These are phyloP conservation scores for Massariosphaeria phaeospora DNA, from an alignment of 495 filamentous ascomycete genomes.

Conservation along the genomic window DNA sequence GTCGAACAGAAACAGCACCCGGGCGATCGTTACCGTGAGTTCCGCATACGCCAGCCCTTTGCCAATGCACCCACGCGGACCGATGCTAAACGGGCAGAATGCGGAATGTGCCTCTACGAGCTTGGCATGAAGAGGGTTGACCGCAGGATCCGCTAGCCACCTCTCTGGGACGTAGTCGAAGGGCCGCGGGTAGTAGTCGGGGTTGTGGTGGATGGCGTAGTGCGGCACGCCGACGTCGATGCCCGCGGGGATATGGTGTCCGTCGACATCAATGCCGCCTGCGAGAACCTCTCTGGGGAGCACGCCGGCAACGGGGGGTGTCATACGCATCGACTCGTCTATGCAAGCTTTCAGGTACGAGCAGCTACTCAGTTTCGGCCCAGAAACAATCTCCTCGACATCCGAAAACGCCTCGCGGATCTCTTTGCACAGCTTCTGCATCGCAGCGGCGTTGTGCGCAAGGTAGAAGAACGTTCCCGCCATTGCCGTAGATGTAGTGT, in stretches of 20 bases:
- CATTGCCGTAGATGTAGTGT: conserved; percentile 43
- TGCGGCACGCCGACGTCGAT: conserved; percentile 36
- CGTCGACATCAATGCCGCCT: conserved; percentile 56
- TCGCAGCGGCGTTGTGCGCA: conserved; percentile 45
- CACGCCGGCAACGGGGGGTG: conserved; percentile 57
- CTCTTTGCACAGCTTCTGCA: conserved; percentile 48
- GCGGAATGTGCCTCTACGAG: conserved; percentile 22
- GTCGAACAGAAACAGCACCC: conserved; percentile 31
- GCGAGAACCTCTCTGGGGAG: conserved; percentile 57
- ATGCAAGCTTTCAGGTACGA: conserved; percentile 58
- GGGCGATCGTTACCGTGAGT: conserved; percentile 29
- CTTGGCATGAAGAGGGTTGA: conserved; percentile 10
- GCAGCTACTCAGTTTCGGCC: conserved; percentile 47
- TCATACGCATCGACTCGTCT: conserved; percentile 63
- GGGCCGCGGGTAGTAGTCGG: conserved; percentile 30
- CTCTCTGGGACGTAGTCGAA: conserved; percentile 32
- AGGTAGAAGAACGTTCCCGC: conserved; percentile 61
- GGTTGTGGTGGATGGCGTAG: conserved; percentile 34
- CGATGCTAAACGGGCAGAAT: conserved; percentile 35
- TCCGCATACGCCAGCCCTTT: conserved; percentile 35
- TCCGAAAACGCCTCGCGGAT: conserved; percentile 49
- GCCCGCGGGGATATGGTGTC: conserved; percentile 49
- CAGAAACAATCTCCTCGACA: conserved; percentile 51
- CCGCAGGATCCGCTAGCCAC: conserved; percentile 24
- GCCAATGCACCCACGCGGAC: conserved; percentile 34